phyloP scores from a whole-genome alignment of 2,329 filamentous ascomycete genomes.

The Chaetomium strumarium region DNA sequence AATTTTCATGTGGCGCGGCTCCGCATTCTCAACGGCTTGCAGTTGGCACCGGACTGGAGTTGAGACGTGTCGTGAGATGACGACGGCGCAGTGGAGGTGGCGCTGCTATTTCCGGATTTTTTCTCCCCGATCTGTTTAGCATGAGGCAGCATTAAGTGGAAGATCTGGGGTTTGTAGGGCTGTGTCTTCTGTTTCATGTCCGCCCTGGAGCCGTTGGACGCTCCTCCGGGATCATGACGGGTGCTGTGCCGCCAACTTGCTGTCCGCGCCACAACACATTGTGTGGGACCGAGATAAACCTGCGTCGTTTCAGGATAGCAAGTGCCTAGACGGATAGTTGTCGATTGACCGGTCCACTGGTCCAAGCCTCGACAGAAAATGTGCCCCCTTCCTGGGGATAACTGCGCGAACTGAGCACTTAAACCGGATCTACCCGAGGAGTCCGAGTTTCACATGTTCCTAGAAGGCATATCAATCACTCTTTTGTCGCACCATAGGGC shows the following conservation, averaged over 20 bases:
- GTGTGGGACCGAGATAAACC: neutral
- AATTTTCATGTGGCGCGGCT: conserved; percentile 1
- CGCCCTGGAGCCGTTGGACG: neutral
- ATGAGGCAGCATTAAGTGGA: neutral
- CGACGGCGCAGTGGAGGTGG: conserved; percentile 3
- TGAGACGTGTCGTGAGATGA: neutral
- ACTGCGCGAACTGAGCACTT: no score
- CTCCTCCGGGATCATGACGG: conserved; percentile 1
- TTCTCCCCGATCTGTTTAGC: neutral
- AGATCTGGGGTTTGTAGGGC: neutral
- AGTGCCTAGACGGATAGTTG: no score
- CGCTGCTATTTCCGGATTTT: conserved; percentile 5
- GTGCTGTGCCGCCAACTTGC: conserved; percentile 1
- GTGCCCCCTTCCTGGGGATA: no score
- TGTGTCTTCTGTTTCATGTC: conserved; percentile 11
- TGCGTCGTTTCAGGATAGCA: no score
- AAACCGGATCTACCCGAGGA: no score
- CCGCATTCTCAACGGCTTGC: neutral
- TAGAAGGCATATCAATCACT: no score
- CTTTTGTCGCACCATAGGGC: no score
- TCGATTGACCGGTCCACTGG: no score
- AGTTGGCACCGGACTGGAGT: neutral
- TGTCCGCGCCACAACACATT: neutral
- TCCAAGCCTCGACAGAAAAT: no score
- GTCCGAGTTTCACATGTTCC: no score